Evolutionary conservation across 106 monocot genomes (phyloP).

Genomic region (Iris macrosiphon): DNA sequence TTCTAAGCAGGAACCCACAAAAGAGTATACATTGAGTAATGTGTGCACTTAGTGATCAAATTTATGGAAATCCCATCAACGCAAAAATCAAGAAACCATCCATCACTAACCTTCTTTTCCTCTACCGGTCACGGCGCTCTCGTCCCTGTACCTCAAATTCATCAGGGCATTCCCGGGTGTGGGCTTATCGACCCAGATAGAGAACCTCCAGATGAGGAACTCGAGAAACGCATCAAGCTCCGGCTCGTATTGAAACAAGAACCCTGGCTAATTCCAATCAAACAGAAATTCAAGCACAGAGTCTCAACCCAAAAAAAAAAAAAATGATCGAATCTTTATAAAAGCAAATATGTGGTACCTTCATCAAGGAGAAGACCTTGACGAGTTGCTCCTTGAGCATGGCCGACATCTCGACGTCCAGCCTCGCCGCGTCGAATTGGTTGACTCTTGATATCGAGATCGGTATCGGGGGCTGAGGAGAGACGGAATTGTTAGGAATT

Average conservation of each 20-base stretch:
- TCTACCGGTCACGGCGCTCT: conserved; percentile 28
- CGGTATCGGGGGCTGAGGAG: conserved; percentile 26
- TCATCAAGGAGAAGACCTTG: conserved; percentile 89
- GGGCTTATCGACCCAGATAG: conserved; percentile 98
- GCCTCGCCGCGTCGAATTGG: conserved; percentile 93
- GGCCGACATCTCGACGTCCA: conserved; percentile 96
- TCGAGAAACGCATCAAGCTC: conserved; percentile 98
- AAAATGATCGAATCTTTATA: background rate
- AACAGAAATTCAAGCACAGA: conserved; percentile 17
- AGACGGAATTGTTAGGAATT: background rate
- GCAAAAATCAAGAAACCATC: background rate
- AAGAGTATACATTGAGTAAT: too few species aligned
- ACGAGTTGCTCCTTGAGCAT: conserved; percentile 98
- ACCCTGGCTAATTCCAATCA: conserved; percentile 93
- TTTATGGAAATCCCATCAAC: too few species aligned
- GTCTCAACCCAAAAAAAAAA: background rate
- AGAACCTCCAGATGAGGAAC: conserved; percentile 99
- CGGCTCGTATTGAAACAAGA: conserved; percentile 93
- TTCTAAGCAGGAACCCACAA: too few species aligned
- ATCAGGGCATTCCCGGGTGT: conserved; percentile 96
- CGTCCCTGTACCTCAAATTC: conserved; percentile 98
- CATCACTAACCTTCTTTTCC: conserved; percentile 60
- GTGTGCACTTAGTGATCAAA: too few species aligned
- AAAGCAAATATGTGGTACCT: conserved; percentile 47
- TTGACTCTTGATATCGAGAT: conserved; percentile 88